Base-by-base conservation (phyloP, 1,284 basidiomycete species). In the Veloboletus limbatus region DNA sequence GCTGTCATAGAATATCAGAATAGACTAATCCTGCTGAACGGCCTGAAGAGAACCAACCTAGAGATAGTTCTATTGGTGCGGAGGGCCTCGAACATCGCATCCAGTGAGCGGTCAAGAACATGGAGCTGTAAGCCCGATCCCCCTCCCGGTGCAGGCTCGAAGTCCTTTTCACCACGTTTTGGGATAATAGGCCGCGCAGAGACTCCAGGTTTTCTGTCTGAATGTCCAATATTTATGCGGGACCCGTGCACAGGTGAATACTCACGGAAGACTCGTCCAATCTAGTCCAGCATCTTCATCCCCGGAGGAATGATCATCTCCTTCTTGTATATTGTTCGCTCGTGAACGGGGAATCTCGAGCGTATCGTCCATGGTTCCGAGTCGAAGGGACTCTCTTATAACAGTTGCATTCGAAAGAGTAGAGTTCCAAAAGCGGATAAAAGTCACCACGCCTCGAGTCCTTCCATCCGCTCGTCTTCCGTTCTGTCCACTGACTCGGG, bases 131-230 rank as follows among this genome's bases (percentile, higher is more conserved):
- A 73, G 45, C 85, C 84, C 38, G 92, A 90, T 16, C 82, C 79
- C 47, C 89, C 79, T 34, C 81, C 76, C 43, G 77, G 69, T 55
- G 77, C 68, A 4, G 96, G 96, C 66, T 98, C 95, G 57, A 95
- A 98, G 57, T 97, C 93, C 65, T 97, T 97, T 66, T 97, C 94
- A 4, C 94, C 94, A 22, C 94, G 79, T 66, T 91, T 94, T 9
- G 94, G 94, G 44, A 97, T 95, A 7, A 78, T 66, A 1, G 77
- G 77, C 13, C 70, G 69, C 5, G 65, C 56, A 30, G 58, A 53
- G 26, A 54, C 33, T 9, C 54, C 63, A 34, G 40, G 17, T 34
- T 54, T 64, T 37, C 65, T 63, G 46, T 41, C 27, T 16, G 45
- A 45, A 24, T 13, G 35, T 47, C 37, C 25, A 34, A 47, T 36